Conservation (phyloP, 495 filamentous ascomycete species). For the Daldinia concentrica region DNA sequence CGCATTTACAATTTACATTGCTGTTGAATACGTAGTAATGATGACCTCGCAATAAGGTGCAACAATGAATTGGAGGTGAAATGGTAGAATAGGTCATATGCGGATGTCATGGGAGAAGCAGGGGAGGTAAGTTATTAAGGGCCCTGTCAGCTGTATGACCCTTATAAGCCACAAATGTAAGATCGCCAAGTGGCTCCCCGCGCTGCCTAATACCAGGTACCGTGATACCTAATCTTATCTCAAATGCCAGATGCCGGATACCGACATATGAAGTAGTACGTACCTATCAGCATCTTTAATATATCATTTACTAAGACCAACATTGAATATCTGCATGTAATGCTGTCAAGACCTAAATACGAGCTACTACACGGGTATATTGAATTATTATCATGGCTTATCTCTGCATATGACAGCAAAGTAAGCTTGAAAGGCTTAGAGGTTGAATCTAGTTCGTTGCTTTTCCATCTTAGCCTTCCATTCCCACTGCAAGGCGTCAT, state of each 20-base stretch:
- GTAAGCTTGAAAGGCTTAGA: slow-evolving; percentile 57
- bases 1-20: slow-evolving; percentile 23
- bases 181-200: slow-evolving; percentile 26
- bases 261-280: neutral
- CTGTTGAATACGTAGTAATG: slow-evolving; percentile 15
- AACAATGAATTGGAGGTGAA: slow-evolving; percentile 7
- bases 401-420: neutral
- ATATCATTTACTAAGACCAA: neutral
- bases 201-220: slow-evolving; percentile 1
- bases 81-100: slow-evolving; percentile 23
- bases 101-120: slow-evolving; percentile 32
- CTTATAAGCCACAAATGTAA: slow-evolving; percentile 30
- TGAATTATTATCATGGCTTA: neutral
- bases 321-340: neutral
- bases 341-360: neutral
- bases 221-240: neutral
- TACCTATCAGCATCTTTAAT: neutral
- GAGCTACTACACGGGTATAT: slow-evolving; percentile 29
- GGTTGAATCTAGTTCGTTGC: slow-evolving; percentile 87
- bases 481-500: slow-evolving; percentile 78
- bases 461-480: slow-evolving; percentile 97
- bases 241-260: neutral
- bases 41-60: slow-evolving; percentile 2
- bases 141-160: slow-evolving; percentile 12
- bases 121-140: slow-evolving; percentile 1